A percentile compares a stretch with the other conserved stretches of the same genome.
These are phyloP conservation scores for Avena sativa DNA, from an alignment of 176 grass and related monocot genomes.

Conservation along the genomic window DNA sequence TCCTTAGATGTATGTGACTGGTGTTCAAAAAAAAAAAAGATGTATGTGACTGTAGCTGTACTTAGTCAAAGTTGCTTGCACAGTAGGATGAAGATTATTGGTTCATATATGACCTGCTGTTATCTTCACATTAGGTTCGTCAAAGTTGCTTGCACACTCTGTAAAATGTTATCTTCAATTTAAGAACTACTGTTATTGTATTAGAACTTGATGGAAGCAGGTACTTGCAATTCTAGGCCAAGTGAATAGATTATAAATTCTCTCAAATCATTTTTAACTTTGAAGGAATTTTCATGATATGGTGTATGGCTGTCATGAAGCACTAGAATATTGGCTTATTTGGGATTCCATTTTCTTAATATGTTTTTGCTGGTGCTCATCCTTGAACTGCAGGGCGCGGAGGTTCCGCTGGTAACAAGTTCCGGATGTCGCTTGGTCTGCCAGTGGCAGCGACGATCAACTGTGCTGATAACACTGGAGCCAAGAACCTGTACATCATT, in stretches of 20 bases:
- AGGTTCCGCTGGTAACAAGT: conserved; percentile 89
- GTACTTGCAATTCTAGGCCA: not conserved
- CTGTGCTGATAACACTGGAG: conserved; percentile 82
- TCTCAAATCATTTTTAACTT: not conserved
- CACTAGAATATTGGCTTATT: not conserved
- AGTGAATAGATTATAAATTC: not conserved
- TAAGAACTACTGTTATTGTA: not conserved
- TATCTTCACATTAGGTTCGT: not conserved
- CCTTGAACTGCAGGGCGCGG: conserved; percentile 63
- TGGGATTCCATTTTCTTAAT: not conserved
- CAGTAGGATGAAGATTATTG: not conserved
- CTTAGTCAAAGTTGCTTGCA: not conserved
- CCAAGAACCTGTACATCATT: conserved; percentile 88
- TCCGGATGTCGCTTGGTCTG: conserved; percentile 92
- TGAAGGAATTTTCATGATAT: not conserved
- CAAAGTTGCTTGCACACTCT: not conserved
- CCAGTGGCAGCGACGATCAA: conserved; percentile 90
- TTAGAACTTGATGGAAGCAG: not conserved
- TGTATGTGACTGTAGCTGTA: not conserved
- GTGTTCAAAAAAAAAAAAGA: not conserved
- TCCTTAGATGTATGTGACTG: not conserved
- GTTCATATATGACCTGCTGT: no score
- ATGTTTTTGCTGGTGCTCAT: not conserved
- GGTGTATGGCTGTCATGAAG: not conserved
- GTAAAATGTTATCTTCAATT: not conserved